Evolutionary conservation across 1,139 yeast species (phyloP).

Genomic region (Yamadazyma membranifaciens): DNA sequence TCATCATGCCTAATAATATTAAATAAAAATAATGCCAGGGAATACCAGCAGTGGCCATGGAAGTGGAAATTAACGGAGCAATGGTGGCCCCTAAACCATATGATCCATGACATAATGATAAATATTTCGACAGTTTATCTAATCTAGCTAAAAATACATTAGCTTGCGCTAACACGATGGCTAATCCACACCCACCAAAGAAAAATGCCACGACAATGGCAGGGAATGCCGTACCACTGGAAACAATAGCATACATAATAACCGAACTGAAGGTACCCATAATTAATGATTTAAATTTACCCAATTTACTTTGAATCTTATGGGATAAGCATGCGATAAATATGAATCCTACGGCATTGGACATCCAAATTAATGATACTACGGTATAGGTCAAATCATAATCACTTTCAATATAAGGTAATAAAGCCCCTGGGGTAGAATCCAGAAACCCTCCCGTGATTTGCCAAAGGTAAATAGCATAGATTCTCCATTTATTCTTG

Average conservation of each 20-base stretch:
- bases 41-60: slow-evolving; percentile 46
- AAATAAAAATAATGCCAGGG: slow-evolving; percentile 56
- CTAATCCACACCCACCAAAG: slow-evolving; percentile 60
- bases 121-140: slow-evolving; percentile 45
- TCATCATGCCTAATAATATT: slow-evolving; percentile 42
- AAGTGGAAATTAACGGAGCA: slow-evolving; percentile 58
- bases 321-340: slow-evolving; percentile 38
- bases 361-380: slow-evolving; percentile 46
- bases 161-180: slow-evolving; percentile 53
- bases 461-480: slow-evolving; percentile 42
- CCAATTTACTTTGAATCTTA: slow-evolving; percentile 39
- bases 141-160: slow-evolving; percentile 57
- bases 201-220: slow-evolving; percentile 52
- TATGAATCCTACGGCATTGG: slow-evolving; percentile 47
- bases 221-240: slow-evolving; percentile 36
- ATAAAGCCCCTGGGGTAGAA: slow-evolving; percentile 48
- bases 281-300: slow-evolving; percentile 35
- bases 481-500: slow-evolving; percentile 41
- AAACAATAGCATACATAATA: slow-evolving; percentile 40
- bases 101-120: slow-evolving; percentile 56
- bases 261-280: slow-evolving; percentile 35
- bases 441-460: slow-evolving; percentile 38
- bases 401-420: slow-evolving; percentile 41
- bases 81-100: slow-evolving; percentile 67
- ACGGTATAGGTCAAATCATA: slow-evolving; percentile 36